Conservation (phyloP, 1,284 basidiomycete genomes). For the Sparassis latifolia region DNA sequence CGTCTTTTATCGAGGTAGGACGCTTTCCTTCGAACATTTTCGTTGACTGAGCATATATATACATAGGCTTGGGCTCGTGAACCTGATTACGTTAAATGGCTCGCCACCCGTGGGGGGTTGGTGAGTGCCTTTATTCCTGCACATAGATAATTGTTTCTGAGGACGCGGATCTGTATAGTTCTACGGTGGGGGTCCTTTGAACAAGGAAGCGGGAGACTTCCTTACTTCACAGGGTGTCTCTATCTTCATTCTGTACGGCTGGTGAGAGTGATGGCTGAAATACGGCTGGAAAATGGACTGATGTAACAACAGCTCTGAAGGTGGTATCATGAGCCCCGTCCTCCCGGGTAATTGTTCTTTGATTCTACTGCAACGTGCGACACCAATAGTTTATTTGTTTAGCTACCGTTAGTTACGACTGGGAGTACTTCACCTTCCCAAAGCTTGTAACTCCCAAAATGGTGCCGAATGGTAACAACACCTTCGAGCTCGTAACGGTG, state of each 20-base stretch:
- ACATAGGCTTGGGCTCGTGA: constrained; percentile 2
- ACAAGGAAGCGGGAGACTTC: constrained; percentile 15
- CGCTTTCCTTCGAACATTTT: no score
- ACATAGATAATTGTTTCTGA: not conserved
- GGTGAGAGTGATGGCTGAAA: constrained; percentile 1
- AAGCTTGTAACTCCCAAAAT: constrained; percentile 4
- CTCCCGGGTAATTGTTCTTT: not conserved
- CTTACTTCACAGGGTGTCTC: constrained; percentile 8
- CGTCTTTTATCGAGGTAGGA: constrained; percentile 14
- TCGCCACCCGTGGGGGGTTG: constrained; percentile 1
- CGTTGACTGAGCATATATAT: not conserved
- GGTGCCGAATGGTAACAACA: constrained; percentile 7
- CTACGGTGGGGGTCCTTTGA: constrained; percentile 14
- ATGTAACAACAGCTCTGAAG: constrained; percentile 2
- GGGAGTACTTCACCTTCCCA: constrained; percentile 13
- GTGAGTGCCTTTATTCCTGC: not conserved
- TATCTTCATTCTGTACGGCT: constrained; percentile 12
- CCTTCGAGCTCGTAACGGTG: constrained; percentile 9
- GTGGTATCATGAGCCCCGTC: constrained; percentile 1
- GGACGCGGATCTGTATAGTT: constrained; percentile 2
- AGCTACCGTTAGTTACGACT: constrained; percentile 6
- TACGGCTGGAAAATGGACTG: not conserved
- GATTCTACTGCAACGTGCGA: not conserved
- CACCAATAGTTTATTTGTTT: not conserved
- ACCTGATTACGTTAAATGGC: constrained; percentile 5